These are phyloP conservation scores for Grosmannia penicillata DNA, from an alignment of 2,329 filamentous ascomycete species.

Conservation along the genomic window DNA sequence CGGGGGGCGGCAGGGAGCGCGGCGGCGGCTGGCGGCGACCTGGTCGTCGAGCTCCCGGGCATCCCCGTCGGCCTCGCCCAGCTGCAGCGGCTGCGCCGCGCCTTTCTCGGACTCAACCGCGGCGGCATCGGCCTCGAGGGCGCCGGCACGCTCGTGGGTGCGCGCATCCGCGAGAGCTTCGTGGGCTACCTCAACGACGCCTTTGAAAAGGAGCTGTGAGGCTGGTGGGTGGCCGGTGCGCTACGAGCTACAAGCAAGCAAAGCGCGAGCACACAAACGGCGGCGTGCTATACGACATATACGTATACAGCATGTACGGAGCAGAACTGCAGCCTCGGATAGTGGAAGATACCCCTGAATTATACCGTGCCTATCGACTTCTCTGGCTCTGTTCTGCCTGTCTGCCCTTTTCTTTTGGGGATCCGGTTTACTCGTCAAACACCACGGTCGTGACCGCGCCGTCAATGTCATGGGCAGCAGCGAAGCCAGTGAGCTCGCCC, in stretches of 20 bases:
- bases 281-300: no score
- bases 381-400: no score
- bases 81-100: constrained; percentile 61
- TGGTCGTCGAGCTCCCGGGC: constrained; percentile 50
- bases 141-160: constrained; percentile 36
- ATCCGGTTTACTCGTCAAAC: constrained; percentile 28
- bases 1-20: constrained; percentile 11
- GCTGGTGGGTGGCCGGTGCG: no score
- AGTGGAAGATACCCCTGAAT: background rate
- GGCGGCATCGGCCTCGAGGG: constrained; percentile 47
- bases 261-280: no score
- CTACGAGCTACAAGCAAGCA: no score
- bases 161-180: constrained; percentile 46
- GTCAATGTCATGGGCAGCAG: constrained; percentile 25
- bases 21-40: constrained; percentile 22
- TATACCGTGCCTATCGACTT: no score
- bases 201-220: constrained; percentile 42
- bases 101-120: constrained; percentile 64
- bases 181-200: constrained; percentile 52
- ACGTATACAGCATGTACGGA: no score
- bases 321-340: no score
- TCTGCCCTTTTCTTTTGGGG: background rate
- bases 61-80: constrained; percentile 57
- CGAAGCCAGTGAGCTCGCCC: constrained; percentile 37
- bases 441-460: constrained; percentile 31